Conservation (phyloP, 2,329 filamentous ascomycete species). For the Fusarium nelsonii region DNA sequence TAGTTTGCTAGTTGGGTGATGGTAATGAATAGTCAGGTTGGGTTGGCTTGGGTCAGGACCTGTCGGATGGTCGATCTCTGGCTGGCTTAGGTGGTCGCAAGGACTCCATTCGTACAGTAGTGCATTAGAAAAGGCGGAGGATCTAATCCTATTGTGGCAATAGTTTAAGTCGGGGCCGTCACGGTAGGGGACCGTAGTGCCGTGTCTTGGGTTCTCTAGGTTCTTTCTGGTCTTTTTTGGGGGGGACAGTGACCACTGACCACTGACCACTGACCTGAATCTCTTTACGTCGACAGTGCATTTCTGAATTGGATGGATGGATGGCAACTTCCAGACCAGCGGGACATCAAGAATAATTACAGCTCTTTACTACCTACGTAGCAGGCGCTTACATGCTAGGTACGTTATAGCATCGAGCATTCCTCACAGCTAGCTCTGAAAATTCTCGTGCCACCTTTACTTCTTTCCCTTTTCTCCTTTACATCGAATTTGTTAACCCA, state of each 20-base stretch:
- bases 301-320: constrained; percentile 2
- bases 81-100: constrained; percentile 38
- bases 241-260: constrained; percentile 2
- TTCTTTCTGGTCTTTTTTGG: neutral
- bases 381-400: neutral
- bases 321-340: neutral
- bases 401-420: neutral
- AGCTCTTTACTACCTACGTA: neutral
- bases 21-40: constrained; percentile 26
- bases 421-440: neutral
- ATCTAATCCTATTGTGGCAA: constrained; percentile 32
- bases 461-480: neutral
- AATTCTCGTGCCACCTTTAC: neutral
- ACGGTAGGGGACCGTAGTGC: constrained; percentile 33
- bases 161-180: constrained; percentile 35
- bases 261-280: constrained; percentile 5
- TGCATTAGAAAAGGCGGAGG: constrained; percentile 38
- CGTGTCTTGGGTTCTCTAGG: constrained; percentile 7
- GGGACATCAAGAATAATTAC: neutral
- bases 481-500: constrained; percentile 12
- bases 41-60: constrained; percentile 20
- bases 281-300: constrained; percentile 3
- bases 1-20: constrained; percentile 20
- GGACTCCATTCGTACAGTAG: constrained; percentile 39
- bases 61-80: constrained; percentile 20